Conservation (phyloP, 176 grass and related monocot genomes). For the Ensete glaucum region DNA sequence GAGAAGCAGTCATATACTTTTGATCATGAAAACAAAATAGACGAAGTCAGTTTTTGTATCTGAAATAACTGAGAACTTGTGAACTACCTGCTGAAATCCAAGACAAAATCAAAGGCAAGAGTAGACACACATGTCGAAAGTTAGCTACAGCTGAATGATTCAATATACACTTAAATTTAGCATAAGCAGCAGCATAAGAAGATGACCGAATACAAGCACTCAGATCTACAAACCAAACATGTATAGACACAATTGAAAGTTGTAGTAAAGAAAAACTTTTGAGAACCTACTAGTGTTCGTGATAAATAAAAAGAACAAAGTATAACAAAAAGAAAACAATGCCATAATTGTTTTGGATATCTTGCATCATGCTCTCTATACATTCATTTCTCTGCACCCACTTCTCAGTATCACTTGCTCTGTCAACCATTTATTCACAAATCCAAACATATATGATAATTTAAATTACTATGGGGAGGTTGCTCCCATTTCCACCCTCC, state of each 20-base stretch:
- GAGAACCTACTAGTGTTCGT: constrained; percentile 8
- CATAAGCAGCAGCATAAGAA: too few species aligned
- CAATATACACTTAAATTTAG: too few species aligned
- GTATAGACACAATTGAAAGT: constrained; percentile 2
- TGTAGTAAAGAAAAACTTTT: neutral
- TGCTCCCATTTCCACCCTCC: constrained; percentile 11
- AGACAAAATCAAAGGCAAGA: too few species aligned
- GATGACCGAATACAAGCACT: neutral
- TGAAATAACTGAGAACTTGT: too few species aligned
- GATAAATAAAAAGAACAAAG: constrained; percentile 28
- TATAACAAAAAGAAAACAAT: constrained; percentile 46
- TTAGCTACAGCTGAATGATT: too few species aligned
- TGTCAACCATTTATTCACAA: constrained; percentile 84
- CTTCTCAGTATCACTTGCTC: constrained; percentile 47
- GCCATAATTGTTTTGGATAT: constrained; percentile 46
- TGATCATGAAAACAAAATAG: too few species aligned
- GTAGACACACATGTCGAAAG: too few species aligned
- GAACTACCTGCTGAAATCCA: too few species aligned
- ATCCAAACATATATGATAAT: constrained; percentile 39
- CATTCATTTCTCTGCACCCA: constrained; percentile 63
- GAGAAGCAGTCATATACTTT: too few species aligned
- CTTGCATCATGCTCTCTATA: constrained; percentile 59
- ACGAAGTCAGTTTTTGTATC: too few species aligned
- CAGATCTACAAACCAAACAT: neutral
- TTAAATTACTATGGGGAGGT: constrained; percentile 22